These are phyloP conservation scores for Alternaria postmessia DNA, from an alignment of 2,329 filamentous ascomycete species.

Conservation along the genomic window DNA sequence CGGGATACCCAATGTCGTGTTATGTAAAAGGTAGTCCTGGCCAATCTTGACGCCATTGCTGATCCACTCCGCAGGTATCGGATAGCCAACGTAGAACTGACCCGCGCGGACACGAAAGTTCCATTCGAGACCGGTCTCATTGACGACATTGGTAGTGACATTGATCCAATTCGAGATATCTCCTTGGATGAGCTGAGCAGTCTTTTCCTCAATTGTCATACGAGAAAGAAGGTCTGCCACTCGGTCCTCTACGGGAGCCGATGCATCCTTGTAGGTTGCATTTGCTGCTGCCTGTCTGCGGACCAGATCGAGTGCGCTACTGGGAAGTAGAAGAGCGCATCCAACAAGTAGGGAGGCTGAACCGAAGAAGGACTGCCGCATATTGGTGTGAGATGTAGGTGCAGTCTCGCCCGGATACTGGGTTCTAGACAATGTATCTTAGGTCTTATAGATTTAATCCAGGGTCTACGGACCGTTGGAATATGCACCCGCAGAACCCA, in stretches of 20 bases:
- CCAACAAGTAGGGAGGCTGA: conserved; percentile 26
- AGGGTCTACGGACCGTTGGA: conserved; percentile 12
- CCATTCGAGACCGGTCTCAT: conserved; percentile 70
- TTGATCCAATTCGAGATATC: conserved; percentile 79
- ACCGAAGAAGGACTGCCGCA: conserved; percentile 2
- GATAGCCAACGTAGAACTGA: conserved; percentile 75
- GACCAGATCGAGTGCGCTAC: conserved; percentile 34
- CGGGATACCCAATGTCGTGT: conserved; percentile 73
- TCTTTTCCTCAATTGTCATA: conserved; percentile 80
- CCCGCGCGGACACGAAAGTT: conserved; percentile 73
- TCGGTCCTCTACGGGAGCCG: conserved; percentile 68
- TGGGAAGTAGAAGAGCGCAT: conserved; percentile 21
- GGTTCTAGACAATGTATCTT: conserved; percentile 8
- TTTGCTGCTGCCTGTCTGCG: conserved; percentile 40
- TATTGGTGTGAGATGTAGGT: not conserved
- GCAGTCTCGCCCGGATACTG: conserved; percentile 1
- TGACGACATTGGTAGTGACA: conserved; percentile 71
- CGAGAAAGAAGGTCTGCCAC: conserved; percentile 72
- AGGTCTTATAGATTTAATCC: conserved; percentile 21
- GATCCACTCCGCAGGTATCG: conserved; percentile 70
- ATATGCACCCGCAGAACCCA: not conserved
- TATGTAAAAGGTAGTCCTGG: conserved; percentile 73
- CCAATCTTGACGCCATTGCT: conserved; percentile 68
- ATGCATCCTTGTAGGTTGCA: conserved; percentile 68
- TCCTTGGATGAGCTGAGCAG: conserved; percentile 68